Base-by-base conservation (phyloP, 1,139 yeast genomes). In the Diutina sp. region DNA sequence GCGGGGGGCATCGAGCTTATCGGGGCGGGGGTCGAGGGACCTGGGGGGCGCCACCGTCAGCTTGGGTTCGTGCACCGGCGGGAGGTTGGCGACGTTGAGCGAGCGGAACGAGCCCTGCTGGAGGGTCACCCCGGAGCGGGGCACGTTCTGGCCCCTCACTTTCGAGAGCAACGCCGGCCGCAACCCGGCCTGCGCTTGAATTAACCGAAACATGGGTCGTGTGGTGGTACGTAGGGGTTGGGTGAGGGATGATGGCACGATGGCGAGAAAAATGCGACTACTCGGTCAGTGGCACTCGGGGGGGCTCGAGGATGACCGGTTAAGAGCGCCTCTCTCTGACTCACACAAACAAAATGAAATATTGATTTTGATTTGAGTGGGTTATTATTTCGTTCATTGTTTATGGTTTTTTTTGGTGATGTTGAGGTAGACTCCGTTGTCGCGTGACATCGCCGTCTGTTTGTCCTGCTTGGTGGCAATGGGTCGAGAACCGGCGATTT, bases 131-230 rank as follows among this genome's bases (percentile, higher is more conserved):
- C 53, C 38, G 14, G 57, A 25, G 18, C 45, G 51, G 18, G 54
- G 55, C 8, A 50, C 25, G 14, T 21, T 30, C 61, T 70, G 70
- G 55, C 66, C 67, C 59, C 76, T 69, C 38, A 74, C 74, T 61
- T 75, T 73, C 66, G 67, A 74, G 57, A 74, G 67, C 56, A 75
- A 63, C 48, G 67, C 73, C 11, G 79, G 78, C 58, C 76, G 69
- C 51, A 76, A 64, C 56, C 72, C 69, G 60, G 67, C 72, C 57
- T 67, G 72, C 30, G 77, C 70, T 32, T 66, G 66, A 38, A 75
- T 69, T 59, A 75, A 68, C 62, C 79, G 70, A 60, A 76, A 74
- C 79, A 76, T 75, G 46, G 44, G 12, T 21, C 25, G 25, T 21
- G 25, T 21, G 25, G 25, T 21, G 25, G 25, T 21, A 21, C 25